A percentile compares a stretch with the other conserved stretches of the same genome.
phyloP scores from a whole-genome alignment of 192 early-diverging fungal genomes.

The Coemansia sp. region DNA sequence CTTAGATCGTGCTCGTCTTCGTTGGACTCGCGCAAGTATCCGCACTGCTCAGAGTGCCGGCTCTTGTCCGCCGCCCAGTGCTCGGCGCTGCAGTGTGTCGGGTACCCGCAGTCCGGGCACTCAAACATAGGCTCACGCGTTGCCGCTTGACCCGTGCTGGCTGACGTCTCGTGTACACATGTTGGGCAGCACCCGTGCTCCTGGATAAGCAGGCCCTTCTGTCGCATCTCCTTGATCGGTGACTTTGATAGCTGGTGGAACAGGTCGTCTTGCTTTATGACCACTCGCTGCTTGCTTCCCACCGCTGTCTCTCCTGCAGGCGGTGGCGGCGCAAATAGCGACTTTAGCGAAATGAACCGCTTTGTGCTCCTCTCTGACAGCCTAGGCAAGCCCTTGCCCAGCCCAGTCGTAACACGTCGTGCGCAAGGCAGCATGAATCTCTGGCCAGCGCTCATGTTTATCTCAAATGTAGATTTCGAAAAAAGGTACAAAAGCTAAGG shows the following conservation, averaged over 20 bases:
- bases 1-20: conserved; percentile 81
- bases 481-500: not conserved
- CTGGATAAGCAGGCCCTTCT: conserved; percentile 64
- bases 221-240: conserved; percentile 68
- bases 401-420: not conserved
- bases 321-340: conserved; percentile 50
- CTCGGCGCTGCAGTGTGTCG: conserved; percentile 73
- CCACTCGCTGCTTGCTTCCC: conserved; percentile 21
- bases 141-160: conserved; percentile 30
- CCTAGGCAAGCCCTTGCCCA: not conserved
- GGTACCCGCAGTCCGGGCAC: conserved; percentile 79
- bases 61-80: conserved; percentile 66
- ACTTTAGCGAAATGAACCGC: conserved; percentile 46
- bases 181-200: conserved; percentile 70
- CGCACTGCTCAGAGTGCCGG: conserved; percentile 63
- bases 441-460: conserved; percentile 3
- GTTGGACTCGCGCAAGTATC: conserved; percentile 67
- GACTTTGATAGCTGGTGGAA: conserved; percentile 74
- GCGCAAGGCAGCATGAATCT: conserved; percentile 5
- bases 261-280: conserved; percentile 58
- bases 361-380: conserved; percentile 5
- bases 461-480: not conserved
- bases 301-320: conserved; percentile 14
- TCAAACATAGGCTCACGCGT: conserved; percentile 63
- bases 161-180: conserved; percentile 61